Evolutionary conservation across 1,284 basidiomycete genomes (phyloP), one percentile per base, ranked within the genome.

Genomic region (Somion occarium): DNA sequence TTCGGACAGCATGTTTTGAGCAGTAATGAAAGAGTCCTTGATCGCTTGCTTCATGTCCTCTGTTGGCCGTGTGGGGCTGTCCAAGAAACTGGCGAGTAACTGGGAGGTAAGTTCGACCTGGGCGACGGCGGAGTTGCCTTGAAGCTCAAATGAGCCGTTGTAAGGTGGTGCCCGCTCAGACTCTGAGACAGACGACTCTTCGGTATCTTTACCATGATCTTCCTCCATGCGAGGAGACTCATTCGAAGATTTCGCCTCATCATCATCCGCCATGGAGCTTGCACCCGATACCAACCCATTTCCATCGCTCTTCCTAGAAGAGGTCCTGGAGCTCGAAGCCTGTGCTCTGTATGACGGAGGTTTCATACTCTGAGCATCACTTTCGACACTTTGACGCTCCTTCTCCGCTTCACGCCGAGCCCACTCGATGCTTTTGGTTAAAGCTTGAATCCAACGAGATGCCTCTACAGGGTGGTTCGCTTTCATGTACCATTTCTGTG

Each of bases 391-490:
- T 48, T 56, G 53, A 15, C 69, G 58, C 18, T 60, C 60, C 25
- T 59, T 25, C 22, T 58, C 64, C 25, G 53, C 51, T 44, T 62
- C 65, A 7, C 65, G 64, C 43, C 67, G 67, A 47, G 72, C 72
- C 74, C 81, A 86, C 30, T 92, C 88, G 53, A 93, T 86, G 59
- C 84, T 87, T 62, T 81, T 81, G 23, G 72, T 70, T 44, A 96
- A 78, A 0, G 85, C 86, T 54, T 89, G 83, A 0, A 80, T 80
- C 93, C 93, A 97, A n/a, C 91, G 78, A 2, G 86, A 79, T 2
- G 92, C 91, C 67, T 97, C 93, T 2, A 90, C 89, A 0, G 89
- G 88, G 56, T 95, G 92, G 53, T 88, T 91, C 0, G 93, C 94
- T 58, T 91, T 92, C 65, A 98, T 78, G 64, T 90, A 97, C 82